Evolutionary conservation across 1,284 basidiomycete species (phyloP), one percentile per base, ranked within the genome.

Genomic region (Wallemia mellicola): DNA sequence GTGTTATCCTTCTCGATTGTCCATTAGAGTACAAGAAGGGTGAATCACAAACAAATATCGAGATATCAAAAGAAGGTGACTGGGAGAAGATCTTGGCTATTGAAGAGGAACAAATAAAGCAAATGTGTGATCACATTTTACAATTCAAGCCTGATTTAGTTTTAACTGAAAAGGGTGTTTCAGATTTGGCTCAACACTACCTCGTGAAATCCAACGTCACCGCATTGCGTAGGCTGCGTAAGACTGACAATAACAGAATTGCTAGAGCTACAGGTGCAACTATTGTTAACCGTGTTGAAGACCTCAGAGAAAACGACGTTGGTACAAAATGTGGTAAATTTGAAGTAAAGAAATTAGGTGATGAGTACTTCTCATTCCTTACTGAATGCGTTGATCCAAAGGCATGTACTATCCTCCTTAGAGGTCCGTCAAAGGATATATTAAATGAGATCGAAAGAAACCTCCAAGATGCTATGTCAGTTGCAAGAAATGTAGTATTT

Each of bases 1-100:
- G 91, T 24, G 85, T 96, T 62, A 74, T 96, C 28, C 73, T 98
- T 57, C 75, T 98, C 60, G 92, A 98, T 72, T 98, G 91, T 71
- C 88, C 92, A 19, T 73, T 96, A 60, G 94, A 99, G 73, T 96
- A 98, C 75, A 98, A 96, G 75, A 98, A 96, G 76, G 92, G 92
- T 55, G 94, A 98, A 74, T 82, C 78, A 63, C 92, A 98, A 72
- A 98, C 94, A 63, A 95, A 96, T 71, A 98, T 98, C 74, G 92
- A 98, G 73, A 89, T 98, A 65, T 82, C 82, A 30, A 87, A 86
- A 70, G 91, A 94, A 73, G 77, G 78, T 55, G 91, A 98, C 70
- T 98, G 89, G 86, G 82, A 83, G 63, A 74, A 86, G 60, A 83
- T 89, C 30, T 81, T 95, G 69, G 81, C 88, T 69, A 88, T 96